phyloP scores from a whole-genome alignment of 306 rosid genomes.

The Prunus mume region DNA sequence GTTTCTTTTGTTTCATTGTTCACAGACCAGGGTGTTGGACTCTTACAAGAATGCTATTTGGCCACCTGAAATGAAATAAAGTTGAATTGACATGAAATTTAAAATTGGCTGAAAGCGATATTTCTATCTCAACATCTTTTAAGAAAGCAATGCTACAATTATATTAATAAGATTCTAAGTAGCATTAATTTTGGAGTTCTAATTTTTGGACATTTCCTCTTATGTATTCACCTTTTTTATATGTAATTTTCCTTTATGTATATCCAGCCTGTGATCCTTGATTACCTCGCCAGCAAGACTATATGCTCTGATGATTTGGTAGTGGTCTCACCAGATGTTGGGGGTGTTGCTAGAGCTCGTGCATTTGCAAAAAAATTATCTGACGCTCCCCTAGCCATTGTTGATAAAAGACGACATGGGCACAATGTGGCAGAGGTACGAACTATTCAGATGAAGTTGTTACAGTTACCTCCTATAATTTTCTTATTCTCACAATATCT shows the following conservation, averaged over 20 bases:
- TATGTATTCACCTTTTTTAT: neutral
- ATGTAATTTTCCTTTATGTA: conserved; percentile 25
- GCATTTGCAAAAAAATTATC: conserved; percentile 95
- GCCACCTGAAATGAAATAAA: neutral
- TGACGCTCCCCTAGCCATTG: conserved; percentile 98
- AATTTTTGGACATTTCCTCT: neutral
- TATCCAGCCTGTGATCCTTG: conserved; percentile 94
- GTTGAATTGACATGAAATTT: neutral
- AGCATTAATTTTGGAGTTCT: neutral
- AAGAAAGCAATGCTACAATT: neutral
- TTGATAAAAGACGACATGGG: conserved; percentile 93
- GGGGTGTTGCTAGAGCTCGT: conserved; percentile 99
- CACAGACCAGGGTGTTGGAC: neutral
- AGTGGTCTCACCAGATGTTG: conserved; percentile 99
- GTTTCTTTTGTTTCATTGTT: neutral
- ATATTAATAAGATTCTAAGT: neutral
- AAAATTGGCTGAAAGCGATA: neutral
- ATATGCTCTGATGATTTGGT: conserved; percentile 90
- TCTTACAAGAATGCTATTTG: conserved; percentile 6
- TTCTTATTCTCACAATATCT: neutral
- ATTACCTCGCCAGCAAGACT: conserved; percentile 97
- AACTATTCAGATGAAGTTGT: neutral
- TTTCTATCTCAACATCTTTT: neutral
- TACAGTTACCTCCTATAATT: neutral
- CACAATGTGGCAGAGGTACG: conserved; percentile 90